Percentiles rank a stretch among this genome's conserved stretches.
phyloP scores from a whole-genome alignment of 2,329 filamentous ascomycete species.

The Fusarium sp. region DNA sequence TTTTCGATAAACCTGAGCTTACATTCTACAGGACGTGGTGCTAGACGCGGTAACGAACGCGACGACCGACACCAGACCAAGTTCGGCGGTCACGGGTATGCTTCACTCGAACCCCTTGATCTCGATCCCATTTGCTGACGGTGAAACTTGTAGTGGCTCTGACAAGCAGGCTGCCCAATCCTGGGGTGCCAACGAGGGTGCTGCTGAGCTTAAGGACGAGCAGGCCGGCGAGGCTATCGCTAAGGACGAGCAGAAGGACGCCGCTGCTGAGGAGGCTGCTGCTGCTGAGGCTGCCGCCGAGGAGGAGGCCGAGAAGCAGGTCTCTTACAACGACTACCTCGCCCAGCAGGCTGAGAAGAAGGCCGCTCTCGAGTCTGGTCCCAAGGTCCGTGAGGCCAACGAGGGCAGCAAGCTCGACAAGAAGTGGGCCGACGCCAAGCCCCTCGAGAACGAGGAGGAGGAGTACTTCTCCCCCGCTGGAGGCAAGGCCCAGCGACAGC shows the following conservation, averaged over 20 bases:
- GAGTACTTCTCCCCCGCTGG: conserved; percentile 80
- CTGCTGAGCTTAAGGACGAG: conserved; percentile 90
- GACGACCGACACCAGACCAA: conserved; percentile 69
- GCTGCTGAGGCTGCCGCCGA: conserved; percentile 60
- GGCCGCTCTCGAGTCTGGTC: conserved; percentile 71
- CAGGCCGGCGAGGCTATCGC: conserved; percentile 91
- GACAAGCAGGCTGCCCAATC: conserved; percentile 90
- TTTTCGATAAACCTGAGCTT: conserved; percentile 1
- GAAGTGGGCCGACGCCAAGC: conserved; percentile 92
- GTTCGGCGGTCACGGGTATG: conserved; percentile 60
- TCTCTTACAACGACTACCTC: conserved; percentile 91
- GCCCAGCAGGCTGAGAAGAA: conserved; percentile 80
- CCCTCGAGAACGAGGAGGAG: conserved; percentile 75
- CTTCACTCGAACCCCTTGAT: conserved; percentile 1
- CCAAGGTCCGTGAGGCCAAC: conserved; percentile 88
- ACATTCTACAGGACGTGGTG: conserved; percentile 62
- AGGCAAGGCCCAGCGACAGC: conserved; percentile 86
- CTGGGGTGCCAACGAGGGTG: conserved; percentile 87
- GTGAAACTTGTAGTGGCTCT: conserved; percentile 69
- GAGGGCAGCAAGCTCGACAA: conserved; percentile 89
- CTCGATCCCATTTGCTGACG: conserved; percentile 28
- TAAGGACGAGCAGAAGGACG: conserved; percentile 83
- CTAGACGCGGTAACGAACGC: conserved; percentile 63
- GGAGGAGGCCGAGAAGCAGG: conserved; percentile 80
- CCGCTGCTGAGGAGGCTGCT: conserved; percentile 63